Evolutionary conservation across 2,329 filamentous ascomycete genomes (phyloP).

Genomic region (Chaetomiaceae sp.): DNA sequence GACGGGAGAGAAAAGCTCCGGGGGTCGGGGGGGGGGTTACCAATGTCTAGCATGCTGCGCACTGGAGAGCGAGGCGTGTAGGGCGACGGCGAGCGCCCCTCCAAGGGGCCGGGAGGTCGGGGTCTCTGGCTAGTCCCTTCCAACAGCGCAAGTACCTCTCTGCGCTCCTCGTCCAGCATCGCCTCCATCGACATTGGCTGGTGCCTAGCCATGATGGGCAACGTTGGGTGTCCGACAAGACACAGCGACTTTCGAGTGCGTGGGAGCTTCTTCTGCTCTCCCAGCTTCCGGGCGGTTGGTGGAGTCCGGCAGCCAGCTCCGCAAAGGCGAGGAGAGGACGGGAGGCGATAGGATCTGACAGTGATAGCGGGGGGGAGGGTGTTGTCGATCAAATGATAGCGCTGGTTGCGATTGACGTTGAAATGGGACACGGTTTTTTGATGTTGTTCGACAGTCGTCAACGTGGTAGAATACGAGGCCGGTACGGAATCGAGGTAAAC

Average conservation of each 20-base stretch:
- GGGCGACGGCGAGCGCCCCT: slow-evolving; percentile 47
- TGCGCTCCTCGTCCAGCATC: slow-evolving; percentile 70
- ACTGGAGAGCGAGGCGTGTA: slow-evolving; percentile 60
- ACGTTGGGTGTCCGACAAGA: neutral
- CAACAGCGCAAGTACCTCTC: slow-evolving; percentile 65
- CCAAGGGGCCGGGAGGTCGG: slow-evolving; percentile 32
- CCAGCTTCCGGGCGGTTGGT: no score
- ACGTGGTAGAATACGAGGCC: slow-evolving; percentile 15
- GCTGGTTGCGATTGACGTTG: neutral
- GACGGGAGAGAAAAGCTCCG: slow-evolving; percentile 21
- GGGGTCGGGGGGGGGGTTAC: slow-evolving; percentile 37
- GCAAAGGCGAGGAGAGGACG: no score
- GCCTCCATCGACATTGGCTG: slow-evolving; percentile 69
- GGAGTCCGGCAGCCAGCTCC: no score
- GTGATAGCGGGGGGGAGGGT: no score
- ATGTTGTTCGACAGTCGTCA: slow-evolving; percentile 9
- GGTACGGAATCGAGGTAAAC: slow-evolving; percentile 5
- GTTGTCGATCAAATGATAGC: no score
- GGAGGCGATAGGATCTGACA: no score
- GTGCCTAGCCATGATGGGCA: slow-evolving; percentile 32
- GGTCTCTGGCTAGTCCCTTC: slow-evolving; percentile 41
- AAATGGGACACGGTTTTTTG: neutral
- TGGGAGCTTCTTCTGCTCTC: no score
- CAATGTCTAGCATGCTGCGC: slow-evolving; percentile 62
- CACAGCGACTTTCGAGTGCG: no score